Evolutionary conservation across 2,329 filamentous ascomycete species (phyloP).

Genomic region (Exserohilum turcica): DNA sequence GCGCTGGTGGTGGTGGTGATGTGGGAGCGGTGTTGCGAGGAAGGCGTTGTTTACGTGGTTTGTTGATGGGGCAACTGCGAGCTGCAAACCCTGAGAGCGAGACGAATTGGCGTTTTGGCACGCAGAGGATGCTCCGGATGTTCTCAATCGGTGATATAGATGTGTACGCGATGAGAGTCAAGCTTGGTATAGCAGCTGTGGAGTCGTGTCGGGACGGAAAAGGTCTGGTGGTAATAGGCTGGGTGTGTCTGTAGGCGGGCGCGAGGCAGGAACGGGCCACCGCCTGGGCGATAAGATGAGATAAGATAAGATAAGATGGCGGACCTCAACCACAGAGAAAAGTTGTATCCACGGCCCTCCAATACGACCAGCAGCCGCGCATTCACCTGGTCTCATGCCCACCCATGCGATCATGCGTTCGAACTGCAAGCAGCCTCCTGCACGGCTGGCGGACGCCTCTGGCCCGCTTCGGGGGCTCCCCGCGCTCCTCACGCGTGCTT

Average conservation of each 20-base stretch:
- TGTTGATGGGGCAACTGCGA: slow-evolving; percentile 41
- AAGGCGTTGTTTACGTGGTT: slow-evolving; percentile 30
- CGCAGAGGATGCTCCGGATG: neutral
- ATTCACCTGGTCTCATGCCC: slow-evolving; percentile 35
- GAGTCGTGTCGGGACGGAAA: slow-evolving; percentile 4
- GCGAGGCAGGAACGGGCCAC: slow-evolving; percentile 14
- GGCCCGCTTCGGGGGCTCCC: slow-evolving; percentile 26
- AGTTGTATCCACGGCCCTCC: slow-evolving; percentile 4
- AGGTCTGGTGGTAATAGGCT: slow-evolving; percentile 9
- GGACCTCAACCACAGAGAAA: slow-evolving; percentile 6
- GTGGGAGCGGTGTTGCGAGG: slow-evolving; percentile 7
- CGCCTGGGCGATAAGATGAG: slow-evolving; percentile 18
- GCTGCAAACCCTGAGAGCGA: neutral
- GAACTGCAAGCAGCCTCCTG: slow-evolving; percentile 50
- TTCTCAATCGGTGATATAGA: neutral
- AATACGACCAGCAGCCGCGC: slow-evolving; percentile 7
- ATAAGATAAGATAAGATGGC: slow-evolving; percentile 29
- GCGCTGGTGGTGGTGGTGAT: slow-evolving; percentile 4
- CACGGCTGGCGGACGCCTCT: slow-evolving; percentile 43
- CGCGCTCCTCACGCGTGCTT: slow-evolving; percentile 21
- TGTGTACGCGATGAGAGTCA: neutral
- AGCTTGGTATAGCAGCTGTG: slow-evolving; percentile 5
- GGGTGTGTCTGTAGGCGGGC: slow-evolving; percentile 13
- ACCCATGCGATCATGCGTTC: slow-evolving; percentile 58
- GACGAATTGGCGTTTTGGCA: neutral